Evolutionary conservation across 2,329 filamentous ascomycete genomes (phyloP).

Genomic region (Emergomyces orientalis): DNA sequence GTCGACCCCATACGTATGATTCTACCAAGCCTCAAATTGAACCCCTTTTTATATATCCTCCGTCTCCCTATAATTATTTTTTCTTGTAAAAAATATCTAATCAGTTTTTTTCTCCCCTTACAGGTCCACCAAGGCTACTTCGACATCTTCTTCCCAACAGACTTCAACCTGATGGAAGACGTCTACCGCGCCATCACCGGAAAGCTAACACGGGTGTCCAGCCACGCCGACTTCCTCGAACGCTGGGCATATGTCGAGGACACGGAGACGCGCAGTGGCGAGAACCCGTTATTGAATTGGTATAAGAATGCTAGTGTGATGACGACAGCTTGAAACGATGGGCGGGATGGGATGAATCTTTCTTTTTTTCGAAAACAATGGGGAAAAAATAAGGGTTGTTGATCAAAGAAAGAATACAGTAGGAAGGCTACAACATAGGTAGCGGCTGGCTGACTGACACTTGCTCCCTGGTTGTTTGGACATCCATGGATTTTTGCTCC

Average conservation of each 20-base stretch:
- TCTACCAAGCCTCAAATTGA: neutral
- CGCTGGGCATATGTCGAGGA: conserved; percentile 86
- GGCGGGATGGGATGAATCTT: neutral
- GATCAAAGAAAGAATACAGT: too few species aligned
- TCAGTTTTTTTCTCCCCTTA: neutral
- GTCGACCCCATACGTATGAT: conserved; percentile 71
- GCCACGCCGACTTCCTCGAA: conserved; percentile 83
- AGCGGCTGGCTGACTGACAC: too few species aligned
- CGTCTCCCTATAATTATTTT: too few species aligned
- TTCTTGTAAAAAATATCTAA: neutral
- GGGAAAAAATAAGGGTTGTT: neutral
- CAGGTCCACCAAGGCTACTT: conserved; percentile 98
- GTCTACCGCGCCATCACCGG: conserved; percentile 90
- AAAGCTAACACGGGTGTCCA: conserved; percentile 73
- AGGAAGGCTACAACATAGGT: too few species aligned
- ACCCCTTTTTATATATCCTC: conserved; percentile 9
- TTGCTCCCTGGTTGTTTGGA: too few species aligned
- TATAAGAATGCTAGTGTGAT: conserved; percentile 94
- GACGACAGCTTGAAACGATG: conserved; percentile 58
- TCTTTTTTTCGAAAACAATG: neutral
- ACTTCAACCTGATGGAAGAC: conserved; percentile 83
- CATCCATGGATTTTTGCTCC: too few species aligned
- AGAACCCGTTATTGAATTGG: conserved; percentile 86
- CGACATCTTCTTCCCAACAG: conserved; percentile 95
- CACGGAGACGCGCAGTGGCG: conserved; percentile 77